Percentiles rank a stretch among this genome's conserved stretches.
These are phyloP conservation scores for Paraleonurus japonicus DNA, from an alignment of 257 asterid genomes.

Conservation along the genomic window DNA sequence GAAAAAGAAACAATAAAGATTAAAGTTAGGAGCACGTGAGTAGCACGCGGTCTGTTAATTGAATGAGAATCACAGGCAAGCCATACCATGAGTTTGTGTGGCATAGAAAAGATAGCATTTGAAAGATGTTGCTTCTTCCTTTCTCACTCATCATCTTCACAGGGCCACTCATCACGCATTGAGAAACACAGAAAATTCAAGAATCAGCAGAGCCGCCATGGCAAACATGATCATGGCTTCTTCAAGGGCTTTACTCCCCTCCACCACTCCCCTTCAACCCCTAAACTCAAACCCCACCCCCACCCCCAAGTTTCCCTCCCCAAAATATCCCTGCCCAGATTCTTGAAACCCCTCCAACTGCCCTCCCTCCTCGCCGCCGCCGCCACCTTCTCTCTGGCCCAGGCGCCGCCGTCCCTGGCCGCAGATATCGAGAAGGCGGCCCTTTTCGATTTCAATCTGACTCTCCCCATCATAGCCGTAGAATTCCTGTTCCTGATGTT, in stretches of 20 bases:
- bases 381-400: constrained; percentile 46
- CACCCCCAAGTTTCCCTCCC: constrained; percentile 38
- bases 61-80: constrained; percentile 31
- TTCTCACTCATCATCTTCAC: neutral
- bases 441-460: constrained; percentile 84
- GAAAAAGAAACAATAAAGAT: too few species aligned
- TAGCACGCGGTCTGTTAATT: neutral
- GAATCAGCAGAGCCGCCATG: constrained; percentile 43
- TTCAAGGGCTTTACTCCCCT: constrained; percentile 48
- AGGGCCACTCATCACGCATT: neutral
- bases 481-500: constrained; percentile 83
- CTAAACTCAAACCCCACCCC: constrained; percentile 39
- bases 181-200: neutral
- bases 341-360: constrained; percentile 42
- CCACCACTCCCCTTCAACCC: constrained; percentile 41
- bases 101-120: constrained; percentile 49
- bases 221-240: constrained; percentile 86
- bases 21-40: constrained; percentile 20
- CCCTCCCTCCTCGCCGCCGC: constrained; percentile 65
- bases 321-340: constrained; percentile 40
- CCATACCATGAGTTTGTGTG: constrained; percentile 57
- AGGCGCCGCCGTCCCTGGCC: constrained; percentile 81
- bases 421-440: constrained; percentile 71
- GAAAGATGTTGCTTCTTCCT: constrained; percentile 12
- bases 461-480: constrained; percentile 74